Percentiles rank a stretch among this genome's conserved stretches.
Evolutionary conservation across 2,329 filamentous ascomycete species (phyloP).

Genomic region (Podosphaera fusca): DNA sequence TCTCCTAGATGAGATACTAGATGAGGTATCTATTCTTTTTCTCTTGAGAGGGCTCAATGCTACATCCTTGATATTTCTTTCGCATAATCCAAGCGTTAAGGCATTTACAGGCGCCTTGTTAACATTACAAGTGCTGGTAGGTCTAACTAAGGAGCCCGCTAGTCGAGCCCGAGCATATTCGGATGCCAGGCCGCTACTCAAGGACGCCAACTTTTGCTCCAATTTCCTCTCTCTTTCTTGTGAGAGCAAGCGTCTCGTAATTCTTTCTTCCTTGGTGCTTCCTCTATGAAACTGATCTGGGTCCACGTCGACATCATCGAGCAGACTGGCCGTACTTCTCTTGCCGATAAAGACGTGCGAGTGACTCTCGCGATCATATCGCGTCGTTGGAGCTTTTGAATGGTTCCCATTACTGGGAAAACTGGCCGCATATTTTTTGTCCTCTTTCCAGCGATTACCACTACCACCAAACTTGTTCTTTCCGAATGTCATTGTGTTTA

Average conservation of each 20-base stretch:
- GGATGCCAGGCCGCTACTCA: constrained; percentile 41
- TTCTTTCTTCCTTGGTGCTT: constrained; percentile 38
- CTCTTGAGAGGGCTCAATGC: constrained; percentile 37
- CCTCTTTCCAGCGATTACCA: constrained; percentile 6
- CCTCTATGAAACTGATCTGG: constrained; percentile 26
- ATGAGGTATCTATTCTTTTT: constrained; percentile 24
- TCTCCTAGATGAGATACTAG: constrained; percentile 19
- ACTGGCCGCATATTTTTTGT: too few relatives aligned
- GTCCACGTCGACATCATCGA: constrained; percentile 41
- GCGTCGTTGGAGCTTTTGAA: constrained; percentile 12
- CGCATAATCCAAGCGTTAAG: constrained; percentile 21
- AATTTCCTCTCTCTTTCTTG: constrained; percentile 53
- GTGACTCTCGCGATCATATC: constrained; percentile 34
- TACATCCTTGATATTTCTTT: constrained; percentile 21
- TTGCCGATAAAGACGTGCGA: constrained; percentile 28
- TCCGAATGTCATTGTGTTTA: constrained; percentile 43
- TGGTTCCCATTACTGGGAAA: too few relatives aligned
- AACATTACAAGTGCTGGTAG: background rate
- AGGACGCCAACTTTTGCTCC: constrained; percentile 38
- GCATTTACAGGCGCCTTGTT: constrained; percentile 16
- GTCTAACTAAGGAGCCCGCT: background rate
- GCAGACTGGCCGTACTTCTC: constrained; percentile 32
- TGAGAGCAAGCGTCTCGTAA: constrained; percentile 39
- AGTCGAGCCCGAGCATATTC: constrained; percentile 37
- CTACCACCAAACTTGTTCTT: constrained; percentile 11